Percentiles rank a stretch among this genome's conserved stretches.
These are phyloP conservation scores for Coemansia guatemalensis DNA, from an alignment of 192 early-diverging fungal genomes.

Conservation along the genomic window DNA sequence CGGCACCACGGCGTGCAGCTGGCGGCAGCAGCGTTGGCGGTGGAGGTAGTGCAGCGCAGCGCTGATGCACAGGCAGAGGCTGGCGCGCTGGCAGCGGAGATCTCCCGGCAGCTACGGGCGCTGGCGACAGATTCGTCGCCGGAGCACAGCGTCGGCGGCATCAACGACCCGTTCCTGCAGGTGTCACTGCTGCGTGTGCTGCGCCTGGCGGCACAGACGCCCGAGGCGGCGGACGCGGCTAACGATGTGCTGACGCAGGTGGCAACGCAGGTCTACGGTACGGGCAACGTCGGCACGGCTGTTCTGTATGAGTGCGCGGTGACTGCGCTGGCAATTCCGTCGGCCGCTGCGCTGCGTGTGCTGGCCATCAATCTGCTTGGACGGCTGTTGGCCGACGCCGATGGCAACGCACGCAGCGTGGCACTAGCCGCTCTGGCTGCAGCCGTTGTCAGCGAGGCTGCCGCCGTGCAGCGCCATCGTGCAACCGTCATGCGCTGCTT, in stretches of 20 bases:
- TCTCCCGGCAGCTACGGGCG: conserved; percentile 87
- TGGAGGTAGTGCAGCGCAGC: conserved; percentile 81
- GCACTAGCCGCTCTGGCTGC: conserved; percentile 96
- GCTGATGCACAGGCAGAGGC: conserved; percentile 68
- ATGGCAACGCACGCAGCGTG: conserved; percentile 98
- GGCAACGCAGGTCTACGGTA: conserved; percentile 89
- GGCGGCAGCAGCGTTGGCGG: conserved; percentile 85
- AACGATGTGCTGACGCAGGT: conserved; percentile 98
- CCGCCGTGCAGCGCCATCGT: conserved; percentile 96
- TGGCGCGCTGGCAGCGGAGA: conserved; percentile 77
- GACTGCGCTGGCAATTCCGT: conserved; percentile 94
- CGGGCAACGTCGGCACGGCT: conserved; percentile 97
- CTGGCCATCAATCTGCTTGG: conserved; percentile 98
- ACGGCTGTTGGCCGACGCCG: conserved; percentile 89
- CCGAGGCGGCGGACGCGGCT: conserved; percentile 85
- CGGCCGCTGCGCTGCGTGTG: conserved; percentile 86
- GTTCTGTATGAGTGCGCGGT: conserved; percentile 97
- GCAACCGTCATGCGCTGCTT: conserved; percentile 96
- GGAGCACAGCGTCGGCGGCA: conserved; percentile 95
- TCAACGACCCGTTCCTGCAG: conserved; percentile 98
- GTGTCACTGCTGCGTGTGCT: conserved; percentile 90
- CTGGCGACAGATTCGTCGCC: conserved; percentile 84
- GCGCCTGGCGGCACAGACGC: conserved; percentile 78
- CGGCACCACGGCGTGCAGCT: conserved; percentile 95
- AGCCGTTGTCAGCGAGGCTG: conserved; percentile 84